Percentiles rank a stretch among this genome's conserved stretches.
phyloP scores from a whole-genome alignment of 1,284 basidiomycete species.

The Cutaneotrichosporon sp. region DNA sequence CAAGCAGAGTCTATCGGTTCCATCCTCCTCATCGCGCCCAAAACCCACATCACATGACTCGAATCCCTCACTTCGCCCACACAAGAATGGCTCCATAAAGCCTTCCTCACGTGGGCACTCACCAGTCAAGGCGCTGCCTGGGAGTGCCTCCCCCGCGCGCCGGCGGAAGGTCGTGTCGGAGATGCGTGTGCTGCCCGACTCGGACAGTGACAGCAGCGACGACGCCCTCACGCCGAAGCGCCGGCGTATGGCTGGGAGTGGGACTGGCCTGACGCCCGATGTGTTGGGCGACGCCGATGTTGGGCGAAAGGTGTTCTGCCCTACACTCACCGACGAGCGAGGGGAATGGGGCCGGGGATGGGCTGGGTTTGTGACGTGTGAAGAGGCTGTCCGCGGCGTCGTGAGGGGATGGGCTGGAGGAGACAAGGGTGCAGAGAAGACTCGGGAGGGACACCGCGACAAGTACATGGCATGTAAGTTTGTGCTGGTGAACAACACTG shows the following conservation, averaged over 20 bases:
- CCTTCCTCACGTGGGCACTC: not conserved
- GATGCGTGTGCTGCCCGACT: conserved; percentile 17
- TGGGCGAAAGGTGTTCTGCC: conserved; percentile 28
- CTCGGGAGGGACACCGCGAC: conserved; percentile 10
- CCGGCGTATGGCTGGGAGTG: conserved; percentile 6
- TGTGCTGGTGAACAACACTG: too few species aligned
- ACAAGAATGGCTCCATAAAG: not conserved
- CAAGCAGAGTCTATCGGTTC: not conserved
- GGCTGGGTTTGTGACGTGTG: conserved; percentile 35
- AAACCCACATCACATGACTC: too few species aligned
- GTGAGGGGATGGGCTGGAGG: conserved; percentile 31
- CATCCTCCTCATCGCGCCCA: not conserved
- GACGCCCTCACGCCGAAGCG: conserved; percentile 23
- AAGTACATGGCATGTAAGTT: conserved; percentile 21
- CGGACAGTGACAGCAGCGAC: conserved; percentile 18
- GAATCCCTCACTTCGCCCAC: not conserved
- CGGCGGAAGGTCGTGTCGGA: conserved; percentile 1
- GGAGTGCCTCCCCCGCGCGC: conserved; percentile 4
- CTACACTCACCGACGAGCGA: conserved; percentile 30
- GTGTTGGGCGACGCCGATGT: conserved; percentile 17
- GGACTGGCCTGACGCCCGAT: conserved; percentile 3
- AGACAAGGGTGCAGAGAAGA: conserved; percentile 12
- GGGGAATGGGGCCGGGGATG: conserved; percentile 40
- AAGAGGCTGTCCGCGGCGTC: conserved; percentile 31
- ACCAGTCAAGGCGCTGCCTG: not conserved